phyloP scores from a whole-genome alignment of 2,329 filamentous ascomycete genomes.

The Claviceps sp. region DNA sequence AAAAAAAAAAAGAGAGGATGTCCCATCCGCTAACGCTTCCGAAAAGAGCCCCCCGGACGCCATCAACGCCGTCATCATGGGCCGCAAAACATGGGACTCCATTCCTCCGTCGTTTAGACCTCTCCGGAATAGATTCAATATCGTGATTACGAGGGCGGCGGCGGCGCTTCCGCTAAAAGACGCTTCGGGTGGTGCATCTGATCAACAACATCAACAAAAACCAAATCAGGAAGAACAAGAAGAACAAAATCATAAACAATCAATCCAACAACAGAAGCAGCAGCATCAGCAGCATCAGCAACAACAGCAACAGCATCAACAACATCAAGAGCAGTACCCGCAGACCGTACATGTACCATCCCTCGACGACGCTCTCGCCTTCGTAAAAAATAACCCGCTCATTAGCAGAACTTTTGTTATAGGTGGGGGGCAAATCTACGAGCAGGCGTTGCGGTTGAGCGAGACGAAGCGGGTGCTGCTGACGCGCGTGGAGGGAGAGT shows the following conservation, averaged over 20 bases:
- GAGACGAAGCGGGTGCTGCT: slow-evolving; percentile 52
- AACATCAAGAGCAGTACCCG: not conserved
- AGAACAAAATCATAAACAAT: no score
- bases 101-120: slow-evolving; percentile 72
- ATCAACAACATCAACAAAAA: no score
- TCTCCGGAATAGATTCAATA: slow-evolving; percentile 65
- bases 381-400: slow-evolving; percentile 24
- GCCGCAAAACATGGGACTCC: slow-evolving; percentile 90
- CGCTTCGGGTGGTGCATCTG: no score
- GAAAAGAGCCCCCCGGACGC: slow-evolving; percentile 19
- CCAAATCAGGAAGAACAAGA: no score
- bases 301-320: not conserved
- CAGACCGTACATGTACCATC: slow-evolving; percentile 44
- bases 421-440: slow-evolving; percentile 79
- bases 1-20: not conserved
- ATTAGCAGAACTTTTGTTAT: slow-evolving; percentile 67
- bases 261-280: no score
- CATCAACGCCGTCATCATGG: slow-evolving; percentile 82
- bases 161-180: not conserved
- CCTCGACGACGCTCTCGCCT: slow-evolving; percentile 42
- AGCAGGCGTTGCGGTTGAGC: slow-evolving; percentile 46
- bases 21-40: no score
- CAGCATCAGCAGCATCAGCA: not conserved
- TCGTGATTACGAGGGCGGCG: slow-evolving; percentile 55
- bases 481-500: slow-evolving; percentile 55